These are phyloP conservation scores for Tuber melanosporum DNA, from an alignment of 495 filamentous ascomycete species.

Conservation along the genomic window DNA sequence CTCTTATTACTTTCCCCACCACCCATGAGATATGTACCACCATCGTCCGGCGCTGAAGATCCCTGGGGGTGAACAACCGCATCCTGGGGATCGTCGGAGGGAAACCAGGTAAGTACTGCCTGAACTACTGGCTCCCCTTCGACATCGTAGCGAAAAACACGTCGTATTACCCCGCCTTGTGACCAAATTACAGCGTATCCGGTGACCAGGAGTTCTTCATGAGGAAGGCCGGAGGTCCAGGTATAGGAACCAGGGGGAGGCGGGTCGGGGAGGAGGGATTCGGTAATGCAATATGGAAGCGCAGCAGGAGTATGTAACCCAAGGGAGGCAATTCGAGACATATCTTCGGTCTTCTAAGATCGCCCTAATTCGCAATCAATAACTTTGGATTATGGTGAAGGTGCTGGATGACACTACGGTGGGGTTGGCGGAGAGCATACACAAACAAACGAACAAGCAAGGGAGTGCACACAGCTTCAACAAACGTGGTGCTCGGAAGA, in stretches of 20 bases:
- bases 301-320: conserved; percentile 81
- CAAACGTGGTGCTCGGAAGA: not conserved
- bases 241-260: conserved; percentile 58
- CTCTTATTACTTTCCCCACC: conserved; percentile 38
- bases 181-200: conserved; percentile 85
- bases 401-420: not conserved
- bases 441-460: not conserved
- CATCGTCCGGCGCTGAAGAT: conserved; percentile 33
- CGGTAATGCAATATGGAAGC: conserved; percentile 73
- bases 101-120: conserved; percentile 78
- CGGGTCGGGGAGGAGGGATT: conserved; percentile 67
- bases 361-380: not conserved
- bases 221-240: conserved; percentile 58
- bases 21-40: conserved; percentile 36
- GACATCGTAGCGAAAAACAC: conserved; percentile 76
- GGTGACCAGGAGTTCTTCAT: conserved; percentile 85
- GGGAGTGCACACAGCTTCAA: not conserved
- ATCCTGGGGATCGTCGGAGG: conserved; percentile 49
- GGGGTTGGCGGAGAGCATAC: conserved; percentile 18
- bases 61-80: conserved; percentile 24
- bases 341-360: conserved; percentile 40
- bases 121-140: conserved; percentile 80
- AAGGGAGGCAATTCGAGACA: conserved; percentile 82
- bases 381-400: conserved; percentile 9
- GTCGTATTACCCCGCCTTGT: conserved; percentile 73